Evolutionary conservation across 2,329 filamentous ascomycete species (phyloP).

Genomic region (Penicillium freii): DNA sequence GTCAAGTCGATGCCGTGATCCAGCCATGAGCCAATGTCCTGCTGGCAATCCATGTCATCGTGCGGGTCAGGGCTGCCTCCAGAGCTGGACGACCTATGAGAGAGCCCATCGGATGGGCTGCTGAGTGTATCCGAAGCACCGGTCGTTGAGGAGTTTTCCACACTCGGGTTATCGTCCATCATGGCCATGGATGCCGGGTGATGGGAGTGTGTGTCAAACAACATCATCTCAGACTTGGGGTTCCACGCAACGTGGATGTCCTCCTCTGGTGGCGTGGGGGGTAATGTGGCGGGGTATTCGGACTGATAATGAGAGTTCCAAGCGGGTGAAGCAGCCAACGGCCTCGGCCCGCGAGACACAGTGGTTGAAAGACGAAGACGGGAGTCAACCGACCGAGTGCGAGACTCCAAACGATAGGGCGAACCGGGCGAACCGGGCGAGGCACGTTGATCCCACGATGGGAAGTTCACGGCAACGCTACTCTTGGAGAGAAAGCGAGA

Average conservation of each 20-base stretch:
- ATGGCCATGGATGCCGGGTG: conserved; percentile 27
- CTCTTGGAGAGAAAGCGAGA: conserved; percentile 39
- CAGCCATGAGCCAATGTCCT: conserved; percentile 35
- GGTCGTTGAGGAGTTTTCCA: conserved; percentile 28
- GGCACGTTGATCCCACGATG: conserved; percentile 52
- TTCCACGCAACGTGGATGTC: conserved; percentile 42
- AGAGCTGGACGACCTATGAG: conserved; percentile 33
- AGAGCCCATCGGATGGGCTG: conserved; percentile 32
- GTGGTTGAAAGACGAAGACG: conserved; percentile 37
- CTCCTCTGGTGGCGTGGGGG: conserved; percentile 45
- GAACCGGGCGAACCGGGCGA: conserved; percentile 26
- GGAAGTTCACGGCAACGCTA: conserved; percentile 48
- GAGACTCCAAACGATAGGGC: conserved; percentile 26
- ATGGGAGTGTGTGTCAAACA: conserved; percentile 31
- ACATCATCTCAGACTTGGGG: conserved; percentile 30
- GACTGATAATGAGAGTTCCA: conserved; percentile 26
- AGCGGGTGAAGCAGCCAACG: conserved; percentile 24
- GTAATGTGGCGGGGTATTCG: conserved; percentile 38
- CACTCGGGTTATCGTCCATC: conserved; percentile 32
- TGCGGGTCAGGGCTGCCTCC: conserved; percentile 32
- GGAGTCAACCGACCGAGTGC: conserved; percentile 29
- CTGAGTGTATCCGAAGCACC: conserved; percentile 30
- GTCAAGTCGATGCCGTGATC: conserved; percentile 38
- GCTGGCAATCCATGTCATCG: conserved; percentile 35
- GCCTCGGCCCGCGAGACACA: conserved; percentile 33